Evolutionary conservation across 73 alveolate species (phyloP).

Genomic region (Loxodes magnus): DNA sequence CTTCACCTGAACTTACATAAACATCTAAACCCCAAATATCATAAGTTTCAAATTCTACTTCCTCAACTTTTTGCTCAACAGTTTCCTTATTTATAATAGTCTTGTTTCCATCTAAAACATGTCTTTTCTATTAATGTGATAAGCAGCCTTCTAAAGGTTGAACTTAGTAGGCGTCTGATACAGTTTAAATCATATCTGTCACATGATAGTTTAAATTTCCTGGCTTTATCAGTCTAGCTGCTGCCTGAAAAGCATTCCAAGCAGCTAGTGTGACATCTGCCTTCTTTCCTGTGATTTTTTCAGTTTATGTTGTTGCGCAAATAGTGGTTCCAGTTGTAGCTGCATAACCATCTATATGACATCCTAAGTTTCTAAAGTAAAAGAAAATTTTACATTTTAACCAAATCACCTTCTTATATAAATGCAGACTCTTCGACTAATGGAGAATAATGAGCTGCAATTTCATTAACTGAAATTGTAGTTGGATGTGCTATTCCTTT

Average conservation of each 20-base stretch:
- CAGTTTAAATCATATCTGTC: slow-evolving; percentile 68
- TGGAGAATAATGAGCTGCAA: slow-evolving; percentile 92
- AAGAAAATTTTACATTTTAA: too few relatives aligned
- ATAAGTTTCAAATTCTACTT: slow-evolving; percentile 61
- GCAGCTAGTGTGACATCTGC: slow-evolving; percentile 94
- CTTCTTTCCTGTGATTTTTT: slow-evolving; percentile 53
- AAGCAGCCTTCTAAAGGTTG: slow-evolving; percentile 73
- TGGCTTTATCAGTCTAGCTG: slow-evolving; percentile 33
- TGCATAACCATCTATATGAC: slow-evolving; percentile 77
- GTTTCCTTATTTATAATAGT: slow-evolving; percentile 74
- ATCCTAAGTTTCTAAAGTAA: too few relatives aligned
- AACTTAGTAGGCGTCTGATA: slow-evolving; percentile 56
- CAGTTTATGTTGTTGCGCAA: slow-evolving; percentile 35
- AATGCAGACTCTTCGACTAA: slow-evolving; percentile 50
- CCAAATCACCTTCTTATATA: slow-evolving; percentile 71
- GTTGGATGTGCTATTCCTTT: slow-evolving; percentile 97
- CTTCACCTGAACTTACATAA: slow-evolving; percentile 48
- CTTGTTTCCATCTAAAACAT: slow-evolving; percentile 89
- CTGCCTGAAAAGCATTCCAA: slow-evolving; percentile 84
- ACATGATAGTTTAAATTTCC: slow-evolving; percentile 3
- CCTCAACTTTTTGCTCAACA: slow-evolving; percentile 76
- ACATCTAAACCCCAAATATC: slow-evolving; percentile 35
- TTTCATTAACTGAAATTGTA: slow-evolving; percentile 85
- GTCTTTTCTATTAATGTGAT: slow-evolving; percentile 88
- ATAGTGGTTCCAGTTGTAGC: slow-evolving; percentile 80